Evolutionary conservation across 164 flowering plant species (phyloP), one percentile per base, ranked within the genome.

Genomic region (grape (Vitis vinifera)): DNA sequence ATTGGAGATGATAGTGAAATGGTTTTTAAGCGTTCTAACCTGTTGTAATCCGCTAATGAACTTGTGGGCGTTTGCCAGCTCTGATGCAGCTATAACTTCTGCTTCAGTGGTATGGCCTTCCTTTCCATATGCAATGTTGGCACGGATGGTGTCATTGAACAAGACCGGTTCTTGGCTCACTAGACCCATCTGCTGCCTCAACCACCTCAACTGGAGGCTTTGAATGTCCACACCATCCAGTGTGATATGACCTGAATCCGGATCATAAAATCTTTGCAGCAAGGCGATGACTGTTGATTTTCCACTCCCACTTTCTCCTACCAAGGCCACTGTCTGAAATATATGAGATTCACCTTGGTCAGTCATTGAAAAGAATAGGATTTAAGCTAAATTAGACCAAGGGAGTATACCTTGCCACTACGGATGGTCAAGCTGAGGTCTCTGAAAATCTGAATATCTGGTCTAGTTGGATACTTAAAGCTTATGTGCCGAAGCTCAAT

Each of bases 171-270:
- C 94, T 78, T 89, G 94, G 82, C 89, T 83, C 4, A 89, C 94
- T 15, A 88, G 80, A 8, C 92, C 92, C 89, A 88, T 89, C 59
- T 90, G 94, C 66, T 84, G 91, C 77, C 94, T 86, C 68, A 88
- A 37, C 91, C 90, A 88, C 68, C 71, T 85, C 61, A 89, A 47
- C 66, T 84, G 82, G 1, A 89, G 62, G 30, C 67, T 81, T 58
- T 78, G 80, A n/a, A 89, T 80, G 15, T 89, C 87, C 15, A 77
- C 71, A 30, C 91, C 90, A 55, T 89, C 93, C 5, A 89, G 72
- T 19, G 67, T 73, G 10, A 89, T 85, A 1, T 51, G 60, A 19
- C 93, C 92, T 44, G 83, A 71, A 57, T 85, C 87, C 2, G 85
- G 89, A 65, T 86, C 84, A 30, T 89, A 89, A 57, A 89, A 89